Percentiles rank a stretch among this genome's conserved stretches.
phyloP scores from a whole-genome alignment of 257 asterid species.

The Nicotiana noctiflora region DNA sequence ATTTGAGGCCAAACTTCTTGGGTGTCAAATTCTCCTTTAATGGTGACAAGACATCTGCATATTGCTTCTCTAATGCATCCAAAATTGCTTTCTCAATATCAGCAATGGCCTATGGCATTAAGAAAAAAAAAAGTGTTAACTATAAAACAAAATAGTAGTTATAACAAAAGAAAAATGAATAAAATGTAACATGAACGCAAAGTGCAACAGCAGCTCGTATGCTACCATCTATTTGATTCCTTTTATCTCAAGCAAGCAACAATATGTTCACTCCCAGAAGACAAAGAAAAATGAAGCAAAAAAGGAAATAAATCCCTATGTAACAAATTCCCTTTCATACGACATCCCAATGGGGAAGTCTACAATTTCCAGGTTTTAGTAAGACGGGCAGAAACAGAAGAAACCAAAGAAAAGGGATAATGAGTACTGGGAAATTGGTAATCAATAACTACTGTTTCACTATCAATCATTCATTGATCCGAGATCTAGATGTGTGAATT shows the following conservation, averaged over 20 bases:
- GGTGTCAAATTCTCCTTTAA: slow-evolving; percentile 37
- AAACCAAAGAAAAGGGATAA: neutral
- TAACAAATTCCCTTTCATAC: neutral
- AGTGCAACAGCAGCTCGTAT: neutral
- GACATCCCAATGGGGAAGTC: neutral
- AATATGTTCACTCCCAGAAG: neutral
- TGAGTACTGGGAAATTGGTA: neutral
- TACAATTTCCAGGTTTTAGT: neutral
- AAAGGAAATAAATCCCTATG: neutral
- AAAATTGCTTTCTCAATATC: slow-evolving; percentile 48
- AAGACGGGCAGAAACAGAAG: neutral
- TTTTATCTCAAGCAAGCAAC: neutral
- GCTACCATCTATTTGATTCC: neutral
- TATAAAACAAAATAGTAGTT: neutral
- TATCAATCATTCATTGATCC: neutral
- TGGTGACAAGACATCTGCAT: slow-evolving; percentile 47
- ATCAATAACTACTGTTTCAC: neutral
- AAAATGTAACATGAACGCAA: neutral
- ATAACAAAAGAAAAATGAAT: neutral
- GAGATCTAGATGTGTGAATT: no score
- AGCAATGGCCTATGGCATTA: slow-evolving; percentile 34
- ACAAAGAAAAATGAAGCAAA: neutral
- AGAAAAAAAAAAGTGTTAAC: neutral
- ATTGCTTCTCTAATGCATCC: slow-evolving; percentile 46
- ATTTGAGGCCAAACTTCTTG: slow-evolving; percentile 41